These are phyloP conservation scores for Plectosphaerella sp. DNA, from an alignment of 2,329 filamentous ascomycete genomes.

Conservation along the genomic window DNA sequence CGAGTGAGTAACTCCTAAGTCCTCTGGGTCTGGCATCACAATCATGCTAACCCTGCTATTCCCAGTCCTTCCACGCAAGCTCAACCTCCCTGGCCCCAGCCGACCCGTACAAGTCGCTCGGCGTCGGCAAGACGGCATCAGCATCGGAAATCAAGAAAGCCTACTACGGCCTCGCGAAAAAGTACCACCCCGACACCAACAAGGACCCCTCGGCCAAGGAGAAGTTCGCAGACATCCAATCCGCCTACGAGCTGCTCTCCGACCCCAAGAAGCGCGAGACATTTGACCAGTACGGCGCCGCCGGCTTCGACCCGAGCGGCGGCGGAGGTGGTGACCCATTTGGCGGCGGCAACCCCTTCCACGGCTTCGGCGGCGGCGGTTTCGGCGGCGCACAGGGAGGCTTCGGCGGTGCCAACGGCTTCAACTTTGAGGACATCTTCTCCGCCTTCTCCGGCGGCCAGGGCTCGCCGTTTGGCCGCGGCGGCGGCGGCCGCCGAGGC, in stretches of 20 bases:
- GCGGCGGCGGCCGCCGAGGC: constrained; percentile 51
- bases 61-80: constrained; percentile 59
- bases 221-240: constrained; percentile 87
- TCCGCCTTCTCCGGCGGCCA: constrained; percentile 68
- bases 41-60: neutral
- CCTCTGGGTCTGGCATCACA: too few species aligned
- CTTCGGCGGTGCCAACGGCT: constrained; percentile 65
- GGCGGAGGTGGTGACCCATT: constrained; percentile 57
- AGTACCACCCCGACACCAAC: constrained; percentile 97
- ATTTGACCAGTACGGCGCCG: constrained; percentile 84
- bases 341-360: constrained; percentile 61
- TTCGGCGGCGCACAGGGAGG: constrained; percentile 70
- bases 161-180: constrained; percentile 96
- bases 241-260: constrained; percentile 88
- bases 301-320: constrained; percentile 77
- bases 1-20: constrained; percentile 12
- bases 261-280: constrained; percentile 91
- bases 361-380: constrained; percentile 44
- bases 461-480: constrained; percentile 49
- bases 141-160: constrained; percentile 93
- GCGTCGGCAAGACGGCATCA: constrained; percentile 77
- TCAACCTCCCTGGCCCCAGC: constrained; percentile 46
- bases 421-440: constrained; percentile 97
- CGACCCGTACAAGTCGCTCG: constrained; percentile 84
- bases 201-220: constrained; percentile 93